These are phyloP conservation scores for Alternaria panax DNA, from an alignment of 2,329 filamentous ascomycete species.

Conservation along the genomic window DNA sequence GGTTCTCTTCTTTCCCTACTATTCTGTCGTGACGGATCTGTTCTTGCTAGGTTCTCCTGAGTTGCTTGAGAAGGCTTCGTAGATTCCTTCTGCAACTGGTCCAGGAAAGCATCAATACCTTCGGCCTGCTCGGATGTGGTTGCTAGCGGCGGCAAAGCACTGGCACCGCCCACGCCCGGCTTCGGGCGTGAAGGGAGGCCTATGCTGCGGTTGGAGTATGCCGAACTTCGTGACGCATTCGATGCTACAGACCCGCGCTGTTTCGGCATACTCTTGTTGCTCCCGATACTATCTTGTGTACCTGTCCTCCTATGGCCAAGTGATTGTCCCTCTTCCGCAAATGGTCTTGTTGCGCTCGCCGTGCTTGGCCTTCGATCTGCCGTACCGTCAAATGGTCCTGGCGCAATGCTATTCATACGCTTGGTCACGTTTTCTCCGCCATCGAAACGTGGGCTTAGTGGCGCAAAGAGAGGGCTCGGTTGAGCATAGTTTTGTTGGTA, in stretches of 20 bases:
- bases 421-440: conserved; percentile 60
- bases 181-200: conserved; percentile 37
- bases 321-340: conserved; percentile 33
- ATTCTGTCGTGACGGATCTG: conserved; percentile 33
- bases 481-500: conserved; percentile 42
- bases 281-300: conserved; percentile 45
- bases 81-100: conserved; percentile 46
- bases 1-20: conserved; percentile 28
- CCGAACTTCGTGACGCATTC: conserved; percentile 40
- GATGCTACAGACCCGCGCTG: conserved; percentile 41
- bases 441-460: conserved; percentile 57
- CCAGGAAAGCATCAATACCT: conserved; percentile 50
- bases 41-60: conserved; percentile 24
- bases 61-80: conserved; percentile 23
- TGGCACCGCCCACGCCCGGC: conserved; percentile 20
- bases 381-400: conserved; percentile 68
- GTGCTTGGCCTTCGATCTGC: conserved; percentile 42
- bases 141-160: conserved; percentile 32
- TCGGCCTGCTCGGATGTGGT: conserved; percentile 34
- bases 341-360: conserved; percentile 43
- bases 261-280: conserved; percentile 37
- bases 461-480: conserved; percentile 53
- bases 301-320: conserved; percentile 45
- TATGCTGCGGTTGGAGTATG: conserved; percentile 37
- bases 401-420: conserved; percentile 70